Conservation (phyloP, 108 stramenopile species). For the Aurantiochytrium sp. region DNA sequence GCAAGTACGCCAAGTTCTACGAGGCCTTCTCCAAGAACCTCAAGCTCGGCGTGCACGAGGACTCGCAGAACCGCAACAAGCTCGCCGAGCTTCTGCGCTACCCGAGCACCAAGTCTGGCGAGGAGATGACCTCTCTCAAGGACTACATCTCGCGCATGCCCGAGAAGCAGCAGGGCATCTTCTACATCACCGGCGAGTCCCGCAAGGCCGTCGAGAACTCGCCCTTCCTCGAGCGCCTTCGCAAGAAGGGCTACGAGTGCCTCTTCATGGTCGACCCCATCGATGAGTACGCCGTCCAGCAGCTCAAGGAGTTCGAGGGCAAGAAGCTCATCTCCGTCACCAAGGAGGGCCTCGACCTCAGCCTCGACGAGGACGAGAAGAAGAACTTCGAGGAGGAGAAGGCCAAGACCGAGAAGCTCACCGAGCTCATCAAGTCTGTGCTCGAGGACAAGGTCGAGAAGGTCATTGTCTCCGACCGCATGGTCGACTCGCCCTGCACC, state of each 20-base stretch:
- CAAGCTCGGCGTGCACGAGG: slow-evolving; percentile 99
- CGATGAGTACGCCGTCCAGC: slow-evolving; percentile 99
- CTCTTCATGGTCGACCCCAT: slow-evolving; percentile 99
- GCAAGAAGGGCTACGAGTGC: slow-evolving; percentile 99
- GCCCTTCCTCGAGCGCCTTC: slow-evolving; percentile 99
- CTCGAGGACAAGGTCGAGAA: slow-evolving; percentile 99
- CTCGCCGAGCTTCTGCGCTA: slow-evolving; percentile 99
- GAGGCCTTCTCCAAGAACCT: slow-evolving; percentile 99
- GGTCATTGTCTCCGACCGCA: slow-evolving; percentile 97
- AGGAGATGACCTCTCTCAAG: slow-evolving; percentile 95
- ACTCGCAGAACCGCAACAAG: slow-evolving; percentile 98
- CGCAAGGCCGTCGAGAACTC: slow-evolving; percentile 97
- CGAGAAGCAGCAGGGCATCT: slow-evolving; percentile 98
- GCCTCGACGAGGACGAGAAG: slow-evolving; percentile 96
- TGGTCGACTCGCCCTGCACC: slow-evolving; percentile 95
- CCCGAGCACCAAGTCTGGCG: slow-evolving; percentile 97
- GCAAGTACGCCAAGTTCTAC: slow-evolving; percentile 99
- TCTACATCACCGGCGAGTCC: slow-evolving; percentile 99
- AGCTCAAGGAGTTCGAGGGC: slow-evolving; percentile 99
- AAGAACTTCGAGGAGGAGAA: slow-evolving; percentile 95
- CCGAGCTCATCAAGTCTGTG: slow-evolving; percentile 99
- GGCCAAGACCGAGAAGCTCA: slow-evolving; percentile 90
- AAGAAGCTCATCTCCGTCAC: slow-evolving; percentile 99
- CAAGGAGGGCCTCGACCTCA: slow-evolving; percentile 94
- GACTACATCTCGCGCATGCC: slow-evolving; percentile 98